phyloP scores from a whole-genome alignment of 2,329 filamentous ascomycete genomes.

The Trichoderma sp. region DNA sequence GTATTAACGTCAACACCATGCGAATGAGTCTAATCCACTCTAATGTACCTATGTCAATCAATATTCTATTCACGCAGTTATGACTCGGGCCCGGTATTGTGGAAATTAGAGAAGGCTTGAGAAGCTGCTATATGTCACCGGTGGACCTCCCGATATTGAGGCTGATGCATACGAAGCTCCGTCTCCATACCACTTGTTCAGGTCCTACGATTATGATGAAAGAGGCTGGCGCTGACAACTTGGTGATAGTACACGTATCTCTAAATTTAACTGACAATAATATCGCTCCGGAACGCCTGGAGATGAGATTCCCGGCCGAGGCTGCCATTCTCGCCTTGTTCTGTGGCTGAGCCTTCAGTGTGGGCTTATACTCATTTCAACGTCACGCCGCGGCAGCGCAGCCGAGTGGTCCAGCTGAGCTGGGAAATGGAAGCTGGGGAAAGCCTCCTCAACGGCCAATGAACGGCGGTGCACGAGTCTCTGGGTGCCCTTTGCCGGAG shows the following conservation, averaged over 20 bases:
- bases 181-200: neutral
- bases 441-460: neutral
- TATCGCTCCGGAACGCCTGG: slow-evolving; percentile 12
- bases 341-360: slow-evolving; percentile 4
- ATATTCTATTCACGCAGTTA: slow-evolving; percentile 12
- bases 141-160: slow-evolving; percentile 22
- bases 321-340: neutral
- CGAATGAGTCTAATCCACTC: neutral
- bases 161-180: slow-evolving; percentile 2
- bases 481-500: slow-evolving; percentile 5
- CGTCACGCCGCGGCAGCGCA: slow-evolving; percentile 12
- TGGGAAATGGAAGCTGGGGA: neutral
- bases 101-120: slow-evolving; percentile 15
- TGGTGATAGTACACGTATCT: neutral
- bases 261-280: slow-evolving; percentile 13
- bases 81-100: slow-evolving; percentile 7
- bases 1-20: neutral
- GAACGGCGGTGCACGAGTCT: slow-evolving; percentile 19
- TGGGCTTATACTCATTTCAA: slow-evolving; percentile 25
- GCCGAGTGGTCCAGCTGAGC: slow-evolving; percentile 24
- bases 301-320: neutral
- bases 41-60: slow-evolving; percentile 1
- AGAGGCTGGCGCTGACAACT: slow-evolving; percentile 11
- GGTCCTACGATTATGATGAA: neutral
- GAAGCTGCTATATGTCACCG: slow-evolving; percentile 7